Evolutionary conservation across 768 basidiomycete species (phyloP), one percentile per base, ranked within the genome.

Genomic region (Tulasnella sp.): DNA sequence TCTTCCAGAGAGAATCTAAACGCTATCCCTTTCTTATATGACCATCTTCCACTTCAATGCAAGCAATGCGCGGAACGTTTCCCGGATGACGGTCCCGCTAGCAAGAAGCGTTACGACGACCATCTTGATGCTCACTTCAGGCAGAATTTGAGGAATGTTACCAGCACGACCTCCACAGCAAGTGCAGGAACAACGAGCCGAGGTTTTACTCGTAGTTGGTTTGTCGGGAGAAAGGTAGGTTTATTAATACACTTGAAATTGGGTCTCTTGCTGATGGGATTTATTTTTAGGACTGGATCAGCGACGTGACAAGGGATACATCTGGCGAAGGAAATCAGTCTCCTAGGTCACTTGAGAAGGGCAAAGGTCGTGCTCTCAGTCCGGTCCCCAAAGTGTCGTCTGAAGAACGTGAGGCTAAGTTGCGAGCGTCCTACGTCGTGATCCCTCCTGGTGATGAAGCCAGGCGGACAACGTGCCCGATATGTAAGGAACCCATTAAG

Each of bases 51-150:
- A 31, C 85, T 89, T 40, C 92, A 95, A 84, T 99, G 97, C 86
- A 94, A 91, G 84, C 96, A 98, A 81, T 99, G 97, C 85, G 93
- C 92, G 22, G 84, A 93, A 74, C 91, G 97, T 64, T 97, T 96
- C 83, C 85, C 91, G 69, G 93, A 93, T 79, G 89, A 88, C 38
- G 81, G 84, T 36, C 80, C 38, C 29, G 52, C 85, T 73, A 95
- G 93, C 77, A 93, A 91, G 84, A 91, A 89, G 81, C 86, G 84
- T 49, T 87, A 96, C 86, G 89, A 96, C 80, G 89, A 91, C 76
- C 97, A 99, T 81, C 87, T 99, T 80, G 97, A 99, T 82, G 92
- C 93, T 91, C 97, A 99, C 83, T 98, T 97, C 84, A 87, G 91
- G 82, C 92, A 97, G 82, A 99, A 98, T 81, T 88, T 91, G 77